These are phyloP conservation scores for Mollisiaceae sp. DNA, from an alignment of 2,329 filamentous ascomycete species.

Conservation along the genomic window DNA sequence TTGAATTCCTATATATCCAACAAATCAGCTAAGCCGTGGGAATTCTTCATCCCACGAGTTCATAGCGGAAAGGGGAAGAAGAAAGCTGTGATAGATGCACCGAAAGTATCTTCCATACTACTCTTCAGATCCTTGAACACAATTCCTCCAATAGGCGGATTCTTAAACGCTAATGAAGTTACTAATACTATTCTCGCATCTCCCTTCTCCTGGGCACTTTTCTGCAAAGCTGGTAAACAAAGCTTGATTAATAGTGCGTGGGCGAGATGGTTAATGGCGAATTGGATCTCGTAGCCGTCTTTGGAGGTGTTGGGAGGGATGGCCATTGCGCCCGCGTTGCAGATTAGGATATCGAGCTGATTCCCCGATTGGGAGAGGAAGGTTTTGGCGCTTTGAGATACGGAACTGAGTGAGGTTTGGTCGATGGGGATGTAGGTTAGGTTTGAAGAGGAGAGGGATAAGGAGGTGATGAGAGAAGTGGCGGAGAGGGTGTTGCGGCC, in stretches of 20 bases:
- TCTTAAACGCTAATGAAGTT: neutral
- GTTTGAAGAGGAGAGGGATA: constrained; percentile 25
- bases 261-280: constrained; percentile 37
- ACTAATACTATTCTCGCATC: constrained; percentile 28
- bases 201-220: constrained; percentile 16
- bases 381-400: constrained; percentile 47
- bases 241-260: constrained; percentile 45
- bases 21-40: too few species aligned
- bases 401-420: constrained; percentile 50
- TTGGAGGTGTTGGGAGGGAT: constrained; percentile 44
- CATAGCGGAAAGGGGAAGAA: too few species aligned
- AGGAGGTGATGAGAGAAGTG: constrained; percentile 29
- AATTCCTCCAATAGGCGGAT: constrained; percentile 32
- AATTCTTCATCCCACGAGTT: too few species aligned
- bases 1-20: neutral
- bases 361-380: constrained; percentile 45
- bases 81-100: neutral
- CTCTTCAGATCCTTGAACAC: constrained; percentile 33
- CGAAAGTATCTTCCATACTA: neutral
- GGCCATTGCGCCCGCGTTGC: constrained; percentile 53
- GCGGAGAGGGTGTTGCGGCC: constrained; percentile 48
- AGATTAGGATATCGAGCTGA: constrained; percentile 50
- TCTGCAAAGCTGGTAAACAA: constrained; percentile 49
- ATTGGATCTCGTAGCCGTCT: constrained; percentile 55
- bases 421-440: constrained; percentile 37